phyloP scores from a whole-genome alignment of 164 flowering plant genomes.

The Liriodendron chinense region DNA sequence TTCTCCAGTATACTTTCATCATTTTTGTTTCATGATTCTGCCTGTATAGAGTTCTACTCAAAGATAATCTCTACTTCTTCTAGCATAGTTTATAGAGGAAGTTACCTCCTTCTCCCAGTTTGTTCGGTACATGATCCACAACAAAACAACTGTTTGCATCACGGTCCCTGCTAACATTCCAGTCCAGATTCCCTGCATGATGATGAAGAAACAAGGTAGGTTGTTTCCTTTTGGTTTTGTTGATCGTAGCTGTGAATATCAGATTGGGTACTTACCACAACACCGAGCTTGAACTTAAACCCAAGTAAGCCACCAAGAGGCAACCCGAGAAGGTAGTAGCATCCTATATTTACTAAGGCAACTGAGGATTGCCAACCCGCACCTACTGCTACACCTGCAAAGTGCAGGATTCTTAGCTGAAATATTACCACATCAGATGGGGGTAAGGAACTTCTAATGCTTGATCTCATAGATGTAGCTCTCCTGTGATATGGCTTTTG shows the following conservation, averaged over 20 bases:
- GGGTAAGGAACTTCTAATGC: neutral
- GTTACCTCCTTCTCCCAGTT: slow-evolving; percentile 51
- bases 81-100: neutral
- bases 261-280: slow-evolving; percentile 10
- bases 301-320: slow-evolving; percentile 52
- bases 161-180: slow-evolving; percentile 41
- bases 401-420: neutral
- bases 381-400: slow-evolving; percentile 60
- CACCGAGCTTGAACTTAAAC: slow-evolving; percentile 34
- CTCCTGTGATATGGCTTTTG: neutral
- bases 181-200: slow-evolving; percentile 41
- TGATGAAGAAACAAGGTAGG: neutral
- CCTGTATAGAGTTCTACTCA: neutral
- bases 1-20: no score
- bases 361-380: slow-evolving; percentile 61
- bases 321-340: slow-evolving; percentile 55
- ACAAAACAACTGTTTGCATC: slow-evolving; percentile 37
- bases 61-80: neutral
- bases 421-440: neutral
- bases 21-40: neutral
- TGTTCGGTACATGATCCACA: slow-evolving; percentile 24
- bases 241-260: neutral
- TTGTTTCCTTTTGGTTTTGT: neutral
- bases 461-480: neutral
- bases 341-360: slow-evolving; percentile 39